Evolutionary conservation across 2,329 filamentous ascomycete species (phyloP).

Genomic region (Paecilomyces formosus): DNA sequence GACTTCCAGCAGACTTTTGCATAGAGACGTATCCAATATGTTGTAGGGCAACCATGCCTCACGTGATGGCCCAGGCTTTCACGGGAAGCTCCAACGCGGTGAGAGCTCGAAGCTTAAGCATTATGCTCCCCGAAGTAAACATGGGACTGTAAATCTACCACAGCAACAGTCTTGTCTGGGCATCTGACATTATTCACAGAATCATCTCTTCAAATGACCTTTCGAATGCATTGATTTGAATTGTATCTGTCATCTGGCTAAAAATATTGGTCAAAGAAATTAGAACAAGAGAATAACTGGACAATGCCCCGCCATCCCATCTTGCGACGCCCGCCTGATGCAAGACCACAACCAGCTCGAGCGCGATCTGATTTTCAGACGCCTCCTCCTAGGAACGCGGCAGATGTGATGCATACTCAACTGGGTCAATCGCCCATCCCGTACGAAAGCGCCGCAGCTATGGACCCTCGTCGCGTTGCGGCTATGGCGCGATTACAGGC

Average conservation of each 20-base stretch:
- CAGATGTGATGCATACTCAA: background rate
- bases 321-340: background rate
- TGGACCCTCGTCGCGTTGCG: background rate
- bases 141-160: background rate
- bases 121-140: background rate
- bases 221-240: background rate
- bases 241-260: background rate
- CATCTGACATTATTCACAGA: background rate
- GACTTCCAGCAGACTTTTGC: background rate
- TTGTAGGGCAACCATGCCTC: background rate
- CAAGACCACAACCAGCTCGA: background rate
- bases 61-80: background rate
- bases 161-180: background rate
- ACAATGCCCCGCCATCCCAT: background rate
- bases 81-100: background rate
- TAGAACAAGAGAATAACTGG: background rate
- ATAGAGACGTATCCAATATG: background rate
- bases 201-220: background rate
- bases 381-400: background rate
- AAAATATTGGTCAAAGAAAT: background rate
- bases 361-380: background rate
- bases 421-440: background rate
- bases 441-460: background rate
- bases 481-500: background rate
- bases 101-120: background rate